phyloP scores from a whole-genome alignment of 2,329 filamentous ascomycete species.

The Cryphonectria radicalis region DNA sequence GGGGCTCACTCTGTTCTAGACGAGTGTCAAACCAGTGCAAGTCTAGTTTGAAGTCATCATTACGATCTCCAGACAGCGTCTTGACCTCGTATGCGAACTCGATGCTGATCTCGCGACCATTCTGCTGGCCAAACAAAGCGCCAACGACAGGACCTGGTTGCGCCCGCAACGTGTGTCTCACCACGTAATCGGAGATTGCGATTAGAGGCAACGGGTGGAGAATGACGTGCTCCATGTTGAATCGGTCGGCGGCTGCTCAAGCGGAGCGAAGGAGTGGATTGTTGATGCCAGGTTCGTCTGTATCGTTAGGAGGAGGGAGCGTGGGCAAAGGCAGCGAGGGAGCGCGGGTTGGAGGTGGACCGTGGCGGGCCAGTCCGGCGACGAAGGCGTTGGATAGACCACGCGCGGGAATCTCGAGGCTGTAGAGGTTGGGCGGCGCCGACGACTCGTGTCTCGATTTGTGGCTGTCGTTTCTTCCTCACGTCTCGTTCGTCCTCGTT shows the following conservation, averaged over 20 bases:
- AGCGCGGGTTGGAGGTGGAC: slow-evolving; percentile 1
- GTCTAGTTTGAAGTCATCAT: slow-evolving; percentile 67
- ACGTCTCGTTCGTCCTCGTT: not conserved
- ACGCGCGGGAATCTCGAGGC: not conserved
- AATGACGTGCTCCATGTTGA: slow-evolving; percentile 44
- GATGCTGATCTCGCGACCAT: slow-evolving; percentile 86
- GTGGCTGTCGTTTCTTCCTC: not conserved
- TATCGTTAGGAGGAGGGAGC: not conserved
- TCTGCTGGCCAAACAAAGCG: slow-evolving; percentile 87
- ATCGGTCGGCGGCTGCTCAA: not conserved
- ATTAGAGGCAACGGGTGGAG: slow-evolving; percentile 94
- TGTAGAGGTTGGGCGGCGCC: not conserved
- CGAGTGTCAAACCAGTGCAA: slow-evolving; percentile 75
- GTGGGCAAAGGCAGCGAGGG: slow-evolving; percentile 5
- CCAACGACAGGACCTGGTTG: slow-evolving; percentile 80
- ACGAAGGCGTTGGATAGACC: not conserved
- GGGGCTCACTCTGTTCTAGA: slow-evolving; percentile 78
- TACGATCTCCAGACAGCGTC: slow-evolving; percentile 43
- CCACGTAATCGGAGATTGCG: slow-evolving; percentile 96
- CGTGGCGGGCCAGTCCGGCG: not conserved
- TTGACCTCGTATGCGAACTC: slow-evolving; percentile 92
- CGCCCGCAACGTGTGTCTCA: slow-evolving; percentile 79
- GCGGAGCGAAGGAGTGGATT: not conserved
- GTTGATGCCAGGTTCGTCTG: not conserved
- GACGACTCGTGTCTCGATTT: not conserved